phyloP scores from a whole-genome alignment of 306 rosid species.

The Pterocarpus macrocarpus region DNA sequence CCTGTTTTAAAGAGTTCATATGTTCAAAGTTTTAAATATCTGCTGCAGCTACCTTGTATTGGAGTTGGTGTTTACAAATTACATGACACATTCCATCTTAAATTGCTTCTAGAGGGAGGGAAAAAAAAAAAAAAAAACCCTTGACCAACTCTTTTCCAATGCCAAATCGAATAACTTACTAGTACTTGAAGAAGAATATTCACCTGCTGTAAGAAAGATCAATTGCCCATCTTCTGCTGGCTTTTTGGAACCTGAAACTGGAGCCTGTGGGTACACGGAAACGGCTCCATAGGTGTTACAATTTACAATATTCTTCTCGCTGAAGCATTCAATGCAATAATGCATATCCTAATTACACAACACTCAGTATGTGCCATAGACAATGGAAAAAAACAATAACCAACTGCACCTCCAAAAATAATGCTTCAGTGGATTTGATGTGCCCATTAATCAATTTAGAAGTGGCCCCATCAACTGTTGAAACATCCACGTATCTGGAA shows the following conservation, averaged over 20 bases:
- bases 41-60: slow-evolving; percentile 28
- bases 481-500: slow-evolving; percentile 90
- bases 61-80: slow-evolving; percentile 3
- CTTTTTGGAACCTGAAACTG: slow-evolving; percentile 96
- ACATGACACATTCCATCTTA: slow-evolving; percentile 3
- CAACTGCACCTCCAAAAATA: slow-evolving; percentile 80
- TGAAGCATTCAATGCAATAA: slow-evolving; percentile 10
- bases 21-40: slow-evolving; percentile 32
- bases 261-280: slow-evolving; percentile 69
- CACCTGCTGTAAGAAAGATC: slow-evolving; percentile 97
- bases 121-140: background rate
- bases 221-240: slow-evolving; percentile 98
- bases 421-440: slow-evolving; percentile 82
- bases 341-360: slow-evolving; percentile 30
- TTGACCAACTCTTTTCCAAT: slow-evolving; percentile 13
- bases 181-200: slow-evolving; percentile 14
- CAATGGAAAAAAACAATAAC: slow-evolving; percentile 20
- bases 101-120: background rate
- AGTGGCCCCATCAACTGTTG: slow-evolving; percentile 88
- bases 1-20: slow-evolving; percentile 9
- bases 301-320: slow-evolving; percentile 17
- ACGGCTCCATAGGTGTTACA: slow-evolving; percentile 41
- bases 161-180: slow-evolving; percentile 14
- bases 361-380: slow-evolving; percentile 2
- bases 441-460: slow-evolving; percentile 72